Evolutionary conservation across 2,329 filamentous ascomycete species (phyloP), one percentile per base, ranked within the genome.

Genomic region (Cladosporium sp.): DNA sequence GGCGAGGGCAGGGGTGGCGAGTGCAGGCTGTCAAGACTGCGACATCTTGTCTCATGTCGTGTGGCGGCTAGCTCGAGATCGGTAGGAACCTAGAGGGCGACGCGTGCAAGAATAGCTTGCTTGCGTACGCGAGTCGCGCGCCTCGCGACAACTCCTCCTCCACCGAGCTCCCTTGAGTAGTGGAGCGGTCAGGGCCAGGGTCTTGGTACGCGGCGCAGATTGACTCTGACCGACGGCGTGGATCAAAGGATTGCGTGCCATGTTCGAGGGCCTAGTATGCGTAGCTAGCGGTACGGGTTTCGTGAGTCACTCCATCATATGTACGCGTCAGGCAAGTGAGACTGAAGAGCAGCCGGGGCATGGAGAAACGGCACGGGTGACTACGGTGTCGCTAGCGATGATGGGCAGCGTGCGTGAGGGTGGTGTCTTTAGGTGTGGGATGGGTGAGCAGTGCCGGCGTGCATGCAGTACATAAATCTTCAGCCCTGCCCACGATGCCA

Each of bases 301-400:
- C 52, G 42, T 55, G 52, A 55, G 52, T 55, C 52, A 55, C 52
- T 55, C 32, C 40, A 55, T 55, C 52, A 55, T 37, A 55, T 55
- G 52, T 55, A 55, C 52, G 52, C 52, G 52, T 55, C 52, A 55
- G 40, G 52, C 32, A 55, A 47, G 52, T 55, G 52, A 55, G 52
- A 55, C 52, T 55, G 52, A 45, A 55, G 52, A n/a, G 40, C 52
- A 55, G 40, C 40, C 52, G 52, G 52, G 40, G n/a, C 40, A 47
- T 13, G n/a, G 28, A 48, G 37, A 15, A 42, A 12, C 35, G 34
- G 48, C 35, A 34, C 48, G 48, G 35, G 48, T 51, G 48, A 40
- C 50, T 24, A 34, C 20, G 35, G 25, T 44, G 51, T 54, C 39
- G 52, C 40, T 45, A 55, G 40, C 13, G 40, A 47, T 10, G 40